Evolutionary conservation across 164 flowering plant species (phyloP).

Genomic region (Sedum album): DNA sequence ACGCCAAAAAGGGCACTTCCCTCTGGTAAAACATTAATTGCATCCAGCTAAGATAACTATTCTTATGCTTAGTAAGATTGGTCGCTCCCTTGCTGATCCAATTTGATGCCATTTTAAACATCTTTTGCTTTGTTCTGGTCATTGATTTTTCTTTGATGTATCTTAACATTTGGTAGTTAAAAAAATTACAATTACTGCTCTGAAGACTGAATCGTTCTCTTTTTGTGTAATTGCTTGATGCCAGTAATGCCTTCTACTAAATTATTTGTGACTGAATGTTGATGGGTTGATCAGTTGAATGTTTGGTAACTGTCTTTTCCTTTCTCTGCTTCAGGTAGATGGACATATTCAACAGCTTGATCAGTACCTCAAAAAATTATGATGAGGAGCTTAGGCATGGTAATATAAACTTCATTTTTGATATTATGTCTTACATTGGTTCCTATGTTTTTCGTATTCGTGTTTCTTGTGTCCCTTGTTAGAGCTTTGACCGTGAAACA

Average conservation of each 20-base stretch:
- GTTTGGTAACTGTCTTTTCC: not conserved
- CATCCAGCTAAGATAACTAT: too few relatives aligned
- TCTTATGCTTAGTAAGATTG: too few relatives aligned
- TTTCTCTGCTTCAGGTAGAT: slow-evolving; percentile 58
- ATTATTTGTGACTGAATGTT: not conserved
- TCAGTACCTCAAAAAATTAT: slow-evolving; percentile 56
- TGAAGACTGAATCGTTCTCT: too few relatives aligned
- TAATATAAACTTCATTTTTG: slow-evolving; percentile 20
- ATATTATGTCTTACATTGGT: too few relatives aligned
- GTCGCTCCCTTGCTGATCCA: too few relatives aligned
- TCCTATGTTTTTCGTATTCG: not conserved
- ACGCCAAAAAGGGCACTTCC: too few relatives aligned
- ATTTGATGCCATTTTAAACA: too few relatives aligned
- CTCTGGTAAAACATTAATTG: too few relatives aligned
- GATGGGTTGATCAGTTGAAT: not conserved
- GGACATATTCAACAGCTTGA: slow-evolving; percentile 87
- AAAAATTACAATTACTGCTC: too few relatives aligned
- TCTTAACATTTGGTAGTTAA: too few relatives aligned
- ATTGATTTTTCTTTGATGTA: too few relatives aligned
- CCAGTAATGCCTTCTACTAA: not conserved
- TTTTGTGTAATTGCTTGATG: not conserved
- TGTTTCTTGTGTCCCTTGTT: not conserved
- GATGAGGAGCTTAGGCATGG: slow-evolving; percentile 86
- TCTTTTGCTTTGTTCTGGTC: too few relatives aligned
- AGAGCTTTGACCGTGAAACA: not conserved